Evolutionary conservation across 176 grass and related monocot species (phyloP), one percentile per base, ranked within the genome.

Genomic region (Tuctoria greenei): DNA sequence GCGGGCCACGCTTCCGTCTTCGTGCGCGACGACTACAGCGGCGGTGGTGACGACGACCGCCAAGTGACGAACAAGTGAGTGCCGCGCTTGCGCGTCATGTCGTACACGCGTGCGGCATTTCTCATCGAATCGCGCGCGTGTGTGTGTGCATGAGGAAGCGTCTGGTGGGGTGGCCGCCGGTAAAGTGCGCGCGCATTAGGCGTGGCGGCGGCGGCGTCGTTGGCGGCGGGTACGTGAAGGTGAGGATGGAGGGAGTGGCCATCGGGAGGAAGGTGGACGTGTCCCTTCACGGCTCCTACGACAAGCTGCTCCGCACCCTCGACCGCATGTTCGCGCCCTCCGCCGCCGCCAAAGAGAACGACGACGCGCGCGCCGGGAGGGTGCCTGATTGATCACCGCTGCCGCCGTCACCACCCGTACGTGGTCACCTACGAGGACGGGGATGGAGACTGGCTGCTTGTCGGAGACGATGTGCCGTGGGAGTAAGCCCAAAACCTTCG

Each of bases 221-320:
- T n/a, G 31, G 49, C 15, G 15, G 9, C 0, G 78, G 62, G 55
- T 93, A 90, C 71, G 88, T 97, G 52, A 97, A 97, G 85, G 88
- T 97, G 59, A 88, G 70, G 47, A 93, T 97, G 93, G 87, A 97
- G 68, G 93, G 93, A 25, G 69, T 83, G 38, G 26, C 86, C 69
- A 93, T 97, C 76, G 90, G 93, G 42, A 86, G 90, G 77, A 97
- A 93, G 88, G 55, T 97, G 6, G 90, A 93, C 69, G 74, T 97
- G 36, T 82, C 80, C 25, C 79, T 86, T 50, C 83, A 87, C 54
- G 49, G 51, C 55, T 91, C 93, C 0, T 97, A 97, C 63, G 27
- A 82, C 2, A 80, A 81, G 12, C 88, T 97, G 58, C 80, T 86
- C 64, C 58, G 25, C 77, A 89, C 88, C 4, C 88, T 97, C 25